phyloP scores from a whole-genome alignment of 176 grass and related monocot genomes.

The Zizania latifolia region DNA sequence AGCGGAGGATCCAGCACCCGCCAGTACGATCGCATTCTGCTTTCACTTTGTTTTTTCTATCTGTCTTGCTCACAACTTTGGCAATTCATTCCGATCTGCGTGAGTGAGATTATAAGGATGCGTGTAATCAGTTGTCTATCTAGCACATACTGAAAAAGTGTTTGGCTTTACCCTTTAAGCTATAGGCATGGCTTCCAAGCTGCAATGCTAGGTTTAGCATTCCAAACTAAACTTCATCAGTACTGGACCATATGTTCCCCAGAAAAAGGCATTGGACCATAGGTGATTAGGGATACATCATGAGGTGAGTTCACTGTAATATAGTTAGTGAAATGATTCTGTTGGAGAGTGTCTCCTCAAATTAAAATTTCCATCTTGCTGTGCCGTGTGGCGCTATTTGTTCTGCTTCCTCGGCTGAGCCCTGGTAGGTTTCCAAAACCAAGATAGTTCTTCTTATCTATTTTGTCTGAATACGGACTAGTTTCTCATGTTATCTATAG shows the following conservation, averaged over 20 bases:
- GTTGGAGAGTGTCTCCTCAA: neutral
- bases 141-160: neutral
- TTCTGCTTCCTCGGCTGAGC: neutral
- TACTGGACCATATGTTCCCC: neutral
- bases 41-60: neutral
- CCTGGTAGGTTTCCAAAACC: neutral
- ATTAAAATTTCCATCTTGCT: neutral
- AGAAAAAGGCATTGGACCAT: neutral
- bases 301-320: too few relatives aligned
- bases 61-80: neutral
- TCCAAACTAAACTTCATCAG: neutral
- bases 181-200: neutral
- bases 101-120: neutral
- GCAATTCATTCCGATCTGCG: neutral
- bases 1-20: conserved; percentile 47
- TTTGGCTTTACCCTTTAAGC: neutral
- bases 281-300: neutral
- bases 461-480: neutral
- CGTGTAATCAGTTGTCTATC: neutral
- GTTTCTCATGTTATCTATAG: too few relatives aligned
- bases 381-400: too few relatives aligned
- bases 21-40: conserved; percentile 39
- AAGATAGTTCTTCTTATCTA: neutral
- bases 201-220: neutral
- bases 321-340: neutral